Evolutionary conservation across 805 yeast genomes (phyloP).

Genomic region (Metschnikowia amazonensis): DNA sequence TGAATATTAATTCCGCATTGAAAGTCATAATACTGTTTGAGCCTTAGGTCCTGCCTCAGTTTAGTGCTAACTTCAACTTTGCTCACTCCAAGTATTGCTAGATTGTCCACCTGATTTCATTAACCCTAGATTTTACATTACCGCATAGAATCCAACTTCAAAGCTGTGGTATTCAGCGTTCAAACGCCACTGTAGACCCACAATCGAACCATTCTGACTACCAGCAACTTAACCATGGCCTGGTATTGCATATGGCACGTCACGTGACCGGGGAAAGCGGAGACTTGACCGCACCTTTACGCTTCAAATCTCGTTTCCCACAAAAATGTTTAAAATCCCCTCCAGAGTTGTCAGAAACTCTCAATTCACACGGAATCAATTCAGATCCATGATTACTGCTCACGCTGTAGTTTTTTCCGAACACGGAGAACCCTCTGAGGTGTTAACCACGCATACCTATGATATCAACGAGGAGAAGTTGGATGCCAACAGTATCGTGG

Average conservation of each 20-base stretch:
- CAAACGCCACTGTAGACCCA: too few species aligned
- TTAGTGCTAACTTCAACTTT: too few species aligned
- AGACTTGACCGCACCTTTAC: slow-evolving; percentile 3
- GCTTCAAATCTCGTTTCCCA: not conserved
- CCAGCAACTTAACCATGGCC: too few species aligned
- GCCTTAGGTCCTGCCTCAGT: too few species aligned
- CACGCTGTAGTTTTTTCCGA: slow-evolving; percentile 63
- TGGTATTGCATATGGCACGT: not conserved
- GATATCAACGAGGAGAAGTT: slow-evolving; percentile 46
- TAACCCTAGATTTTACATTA: too few species aligned
- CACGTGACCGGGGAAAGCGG: slow-evolving; percentile 3
- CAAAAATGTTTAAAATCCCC: slow-evolving; percentile 14
- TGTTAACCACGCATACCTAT: slow-evolving; percentile 49
- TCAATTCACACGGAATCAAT: slow-evolving; percentile 9
- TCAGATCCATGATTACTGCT: slow-evolving; percentile 42
- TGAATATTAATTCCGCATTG: not conserved
- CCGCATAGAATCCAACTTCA: too few species aligned
- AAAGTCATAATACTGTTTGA: too few species aligned
- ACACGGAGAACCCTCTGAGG: slow-evolving; percentile 65
- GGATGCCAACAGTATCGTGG: slow-evolving; percentile 26
- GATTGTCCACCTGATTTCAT: too few species aligned
- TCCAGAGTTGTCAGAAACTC: slow-evolving; percentile 4
- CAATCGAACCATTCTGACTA: too few species aligned
- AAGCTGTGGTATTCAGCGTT: too few species aligned
- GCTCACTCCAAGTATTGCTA: too few species aligned